Evolutionary conservation across 2,329 filamentous ascomycete genomes (phyloP), one percentile per base, ranked within the genome.

Genomic region (Chrysosporium queenslandicum): DNA sequence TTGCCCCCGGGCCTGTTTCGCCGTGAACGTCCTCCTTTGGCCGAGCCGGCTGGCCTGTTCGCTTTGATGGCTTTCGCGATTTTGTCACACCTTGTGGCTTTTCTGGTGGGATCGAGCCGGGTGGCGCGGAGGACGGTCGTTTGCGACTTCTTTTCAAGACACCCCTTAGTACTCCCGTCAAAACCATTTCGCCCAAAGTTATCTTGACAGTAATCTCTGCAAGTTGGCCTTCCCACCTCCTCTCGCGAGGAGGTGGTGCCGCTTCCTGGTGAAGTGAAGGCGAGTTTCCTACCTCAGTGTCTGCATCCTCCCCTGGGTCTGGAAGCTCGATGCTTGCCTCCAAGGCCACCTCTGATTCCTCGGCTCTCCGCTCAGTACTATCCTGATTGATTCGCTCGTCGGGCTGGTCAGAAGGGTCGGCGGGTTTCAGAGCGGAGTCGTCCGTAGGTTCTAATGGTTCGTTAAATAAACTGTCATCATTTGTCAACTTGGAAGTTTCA

Each of bases 151-250:
- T 46, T 27, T 54, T 42, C n/a, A 58, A 32, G 12, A 52, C 16
- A 7, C 53, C 55, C n/a, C 47, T 47, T 18, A 58, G 23, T 7
- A 39, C 42, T 14, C 56, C 55, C 4, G 46, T 53, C 29, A 56
- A 41, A 34, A 52, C 34, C 43, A 55, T 52, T 27, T 55, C 46
- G 9, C 54, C 52, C 49, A 55, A 47, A n/a, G 50, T 55, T 21
- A 58, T 43, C 11, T 54, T 48, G 27, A 58, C 32, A 20, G 21
- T 25, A 20, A 55, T 53, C 34, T 56, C 47, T 29, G 54, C 55
- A 27, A 37, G 53, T 40, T 55, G 55, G 18, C 52, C 55, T 27
- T 53, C 52, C 55, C 47, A 55, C 32, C 47, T 48, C 7, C 32
- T 42, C 2, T 21, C 3, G 14, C 14, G 12, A 11, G 32, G 32